phyloP scores from a whole-genome alignment of 768 basidiomycete species.

The Kondoa subrosea region DNA sequence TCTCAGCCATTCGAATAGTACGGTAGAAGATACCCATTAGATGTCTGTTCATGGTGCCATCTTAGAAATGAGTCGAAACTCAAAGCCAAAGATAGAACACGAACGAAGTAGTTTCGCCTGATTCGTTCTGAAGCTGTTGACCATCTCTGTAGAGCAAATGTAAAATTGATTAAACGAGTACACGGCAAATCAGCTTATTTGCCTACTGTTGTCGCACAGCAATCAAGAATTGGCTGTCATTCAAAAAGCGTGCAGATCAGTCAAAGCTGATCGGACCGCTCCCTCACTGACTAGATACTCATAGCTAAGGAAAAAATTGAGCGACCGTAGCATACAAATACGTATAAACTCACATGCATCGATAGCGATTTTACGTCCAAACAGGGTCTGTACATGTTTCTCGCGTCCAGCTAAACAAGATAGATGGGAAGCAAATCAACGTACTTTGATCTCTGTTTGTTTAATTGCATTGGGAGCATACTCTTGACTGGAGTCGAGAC shows the following conservation, averaged over 20 bases:
- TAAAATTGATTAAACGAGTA: not conserved
- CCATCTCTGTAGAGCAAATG: slow-evolving; percentile 42
- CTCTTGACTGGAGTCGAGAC: slow-evolving; percentile 39
- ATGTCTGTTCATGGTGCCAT: slow-evolving; percentile 43
- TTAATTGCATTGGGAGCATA: slow-evolving; percentile 71
- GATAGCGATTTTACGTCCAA: slow-evolving; percentile 94
- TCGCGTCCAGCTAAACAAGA: slow-evolving; percentile 2
- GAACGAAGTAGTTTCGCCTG: slow-evolving; percentile 80
- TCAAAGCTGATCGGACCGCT: slow-evolving; percentile 39
- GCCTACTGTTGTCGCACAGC: slow-evolving; percentile 68
- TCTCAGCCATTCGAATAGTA: slow-evolving; percentile 93
- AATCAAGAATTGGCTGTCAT: slow-evolving; percentile 52
- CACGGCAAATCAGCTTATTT: not conserved
- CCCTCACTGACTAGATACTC: slow-evolving; percentile 10
- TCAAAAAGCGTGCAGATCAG: slow-evolving; percentile 41
- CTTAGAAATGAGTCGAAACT: not conserved
- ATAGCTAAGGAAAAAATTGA: not conserved
- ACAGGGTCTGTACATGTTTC: slow-evolving; percentile 55
- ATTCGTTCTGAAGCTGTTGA: slow-evolving; percentile 90
- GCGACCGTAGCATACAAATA: not conserved
- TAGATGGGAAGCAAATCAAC: slow-evolving; percentile 21
- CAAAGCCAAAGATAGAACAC: slow-evolving; percentile 10
- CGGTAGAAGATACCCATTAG: slow-evolving; percentile 96
- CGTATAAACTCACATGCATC: slow-evolving; percentile 45
- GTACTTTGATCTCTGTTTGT: slow-evolving; percentile 27